Evolutionary conservation across 768 basidiomycete species (phyloP), one percentile per base, ranked within the genome.

Genomic region (Mycena sanguinolenta): DNA sequence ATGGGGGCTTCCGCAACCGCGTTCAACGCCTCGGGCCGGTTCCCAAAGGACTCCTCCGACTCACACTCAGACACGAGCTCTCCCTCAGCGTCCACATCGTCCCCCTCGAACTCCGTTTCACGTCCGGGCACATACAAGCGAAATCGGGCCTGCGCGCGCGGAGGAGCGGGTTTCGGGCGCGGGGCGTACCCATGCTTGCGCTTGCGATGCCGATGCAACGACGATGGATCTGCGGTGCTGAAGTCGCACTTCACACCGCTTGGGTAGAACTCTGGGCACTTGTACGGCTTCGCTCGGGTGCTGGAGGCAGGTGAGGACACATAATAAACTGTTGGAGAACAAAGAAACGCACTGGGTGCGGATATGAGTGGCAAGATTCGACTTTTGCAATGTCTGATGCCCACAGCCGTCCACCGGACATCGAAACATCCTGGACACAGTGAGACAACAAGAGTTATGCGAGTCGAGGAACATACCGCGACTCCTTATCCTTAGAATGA

Each of bases 301-400:
- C 73, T 73, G 46, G 1, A 59, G 28, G 23, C 7, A 13, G 25
- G 23, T 46, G 2, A 58, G 58, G 25, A 27, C 32, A 32, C 1
- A 36, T 5, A 3, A 23, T 23, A 7, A 19, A 53, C 3, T 19
- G 17, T 10, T 9, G n/a, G 49, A 21, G 21, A 19, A 30, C 49
- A 53, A 27, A 27, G 28, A 25, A 21, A 79, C 80, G 68, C 58
- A 81, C 80, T 82, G 81, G 3, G 59, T 75, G 10, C 77, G 77
- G 19, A 75, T 19, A 28, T 82, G 81, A 0, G 75, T 77, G 0
- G 44, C n/a, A 0, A 82, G 23, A 34, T 80, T 81, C 0, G 77
- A 77, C 3, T 53, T 62, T n/a, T 82, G 81, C 1, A 79, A 71
- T 0, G 80, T 67, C 10, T 46, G 71, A 60, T 74, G 75, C 0